Percentiles rank a stretch among this genome's conserved stretches.
Conservation (phyloP, 1,284 basidiomycete genomes). For the Spongispora temasekensis region DNA sequence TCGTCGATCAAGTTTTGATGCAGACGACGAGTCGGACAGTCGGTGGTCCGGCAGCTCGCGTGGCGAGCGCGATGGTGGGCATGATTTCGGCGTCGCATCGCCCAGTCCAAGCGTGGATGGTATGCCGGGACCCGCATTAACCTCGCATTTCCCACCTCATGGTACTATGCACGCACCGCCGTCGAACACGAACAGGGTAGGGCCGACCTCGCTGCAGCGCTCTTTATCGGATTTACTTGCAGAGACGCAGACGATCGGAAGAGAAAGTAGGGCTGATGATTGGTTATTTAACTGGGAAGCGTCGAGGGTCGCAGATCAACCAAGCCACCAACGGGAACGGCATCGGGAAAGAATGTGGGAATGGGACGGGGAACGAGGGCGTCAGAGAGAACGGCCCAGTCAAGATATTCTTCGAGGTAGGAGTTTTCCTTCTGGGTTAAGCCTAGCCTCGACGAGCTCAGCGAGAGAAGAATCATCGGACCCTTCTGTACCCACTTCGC, state of each 20-base stretch:
- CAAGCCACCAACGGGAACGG: slow-evolving; percentile 11
- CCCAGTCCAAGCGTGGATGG: slow-evolving; percentile 19
- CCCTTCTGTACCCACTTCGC: slow-evolving; percentile 2
- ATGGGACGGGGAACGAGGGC: slow-evolving; percentile 25
- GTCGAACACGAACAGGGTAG: slow-evolving; percentile 9
- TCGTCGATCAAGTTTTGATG: slow-evolving; percentile 27
- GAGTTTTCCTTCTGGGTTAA: slow-evolving; percentile 15
- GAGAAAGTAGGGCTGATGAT: slow-evolving; percentile 15
- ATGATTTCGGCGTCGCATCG: slow-evolving; percentile 12
- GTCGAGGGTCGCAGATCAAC: slow-evolving; percentile 13
- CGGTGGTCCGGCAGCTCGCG: slow-evolving; percentile 25
- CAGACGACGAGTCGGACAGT: slow-evolving; percentile 28
- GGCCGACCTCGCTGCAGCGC: slow-evolving; percentile 21
- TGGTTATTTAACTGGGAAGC: slow-evolving; percentile 25
- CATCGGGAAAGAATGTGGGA: slow-evolving; percentile 20
- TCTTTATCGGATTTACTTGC: slow-evolving; percentile 28
- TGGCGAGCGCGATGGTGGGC: slow-evolving; percentile 18
- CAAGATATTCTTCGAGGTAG: slow-evolving; percentile 21
- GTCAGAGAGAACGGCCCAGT: slow-evolving; percentile 19
- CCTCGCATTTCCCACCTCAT: slow-evolving; percentile 11
- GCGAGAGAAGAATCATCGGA: slow-evolving; percentile 20
- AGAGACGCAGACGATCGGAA: slow-evolving; percentile 13
- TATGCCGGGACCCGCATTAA: slow-evolving; percentile 5
- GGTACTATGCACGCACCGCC: neutral
- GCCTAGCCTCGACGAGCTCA: slow-evolving; percentile 15